Percentiles rank a stretch among this genome's conserved stretches.
These are phyloP conservation scores for Triticum timopheevii DNA, from an alignment of 176 grass and related monocot genomes.

Conservation along the genomic window DNA sequence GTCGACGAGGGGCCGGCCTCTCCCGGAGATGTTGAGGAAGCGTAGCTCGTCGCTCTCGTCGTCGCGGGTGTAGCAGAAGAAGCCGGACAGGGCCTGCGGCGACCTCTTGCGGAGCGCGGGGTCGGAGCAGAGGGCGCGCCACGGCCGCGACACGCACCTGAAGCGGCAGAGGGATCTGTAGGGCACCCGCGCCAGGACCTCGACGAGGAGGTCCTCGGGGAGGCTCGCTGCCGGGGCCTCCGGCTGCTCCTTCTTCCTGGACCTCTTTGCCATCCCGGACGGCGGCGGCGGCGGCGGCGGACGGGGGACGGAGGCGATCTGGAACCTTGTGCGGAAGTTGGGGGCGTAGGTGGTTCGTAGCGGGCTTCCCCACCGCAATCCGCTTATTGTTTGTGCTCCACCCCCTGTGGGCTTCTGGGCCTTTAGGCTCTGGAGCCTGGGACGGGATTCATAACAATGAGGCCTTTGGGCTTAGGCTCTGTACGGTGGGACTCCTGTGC, in stretches of 20 bases:
- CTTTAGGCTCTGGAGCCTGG: too few species aligned
- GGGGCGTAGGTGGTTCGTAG: too few species aligned
- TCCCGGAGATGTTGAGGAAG: background rate
- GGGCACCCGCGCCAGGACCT: background rate
- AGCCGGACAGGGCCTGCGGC: background rate
- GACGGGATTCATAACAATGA: too few species aligned
- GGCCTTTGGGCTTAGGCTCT: too few species aligned
- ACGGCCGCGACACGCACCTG: background rate
- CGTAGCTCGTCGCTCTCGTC: background rate
- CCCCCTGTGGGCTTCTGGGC: too few species aligned
- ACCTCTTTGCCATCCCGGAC: background rate
- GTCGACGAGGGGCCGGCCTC: background rate
- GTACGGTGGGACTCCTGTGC: too few species aligned
- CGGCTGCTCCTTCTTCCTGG: background rate
- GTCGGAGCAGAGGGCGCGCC: constrained; percentile 3
- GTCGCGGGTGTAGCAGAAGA: background rate
- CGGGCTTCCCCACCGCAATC: too few species aligned
- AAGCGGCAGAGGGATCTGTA: background rate
- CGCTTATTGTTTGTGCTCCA: too few species aligned
- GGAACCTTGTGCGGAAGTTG: too few species aligned
- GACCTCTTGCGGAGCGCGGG: background rate
- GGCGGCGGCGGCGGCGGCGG: too few species aligned
- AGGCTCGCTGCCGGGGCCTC: background rate
- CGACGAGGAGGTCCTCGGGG: background rate
- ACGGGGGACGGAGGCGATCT: too few species aligned